A percentile compares a stretch with the other conserved stretches of the same genome.
phyloP scores from a whole-genome alignment of 345 rosid species.

The Eucalyptus leucophloia region DNA sequence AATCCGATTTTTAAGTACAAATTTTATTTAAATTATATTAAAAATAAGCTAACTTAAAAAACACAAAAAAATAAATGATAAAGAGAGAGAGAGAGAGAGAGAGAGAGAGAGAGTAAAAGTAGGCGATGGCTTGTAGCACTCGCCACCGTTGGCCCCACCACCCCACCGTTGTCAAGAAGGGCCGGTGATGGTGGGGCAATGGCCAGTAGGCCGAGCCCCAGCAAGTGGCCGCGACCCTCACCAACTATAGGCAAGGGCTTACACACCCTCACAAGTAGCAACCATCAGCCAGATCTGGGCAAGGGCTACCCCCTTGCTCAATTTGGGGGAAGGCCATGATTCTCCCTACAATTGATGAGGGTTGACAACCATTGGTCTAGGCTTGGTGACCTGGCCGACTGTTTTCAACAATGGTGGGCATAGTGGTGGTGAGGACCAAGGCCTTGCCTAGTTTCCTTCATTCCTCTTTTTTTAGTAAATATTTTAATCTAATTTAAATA shows the following conservation, averaged over 20 bases:
- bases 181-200: background rate
- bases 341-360: background rate
- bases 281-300: accelerated
- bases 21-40: no score
- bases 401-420: background rate
- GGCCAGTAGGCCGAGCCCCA: accelerated
- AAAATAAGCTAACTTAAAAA: no score
- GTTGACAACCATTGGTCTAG: background rate
- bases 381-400: background rate
- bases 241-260: no score
- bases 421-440: background rate
- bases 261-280: background rate
- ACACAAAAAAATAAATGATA: no score
- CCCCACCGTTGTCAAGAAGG: background rate
- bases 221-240: background rate
- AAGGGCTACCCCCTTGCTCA: background rate
- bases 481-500: no score
- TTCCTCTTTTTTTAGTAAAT: background rate
- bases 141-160: accelerated
- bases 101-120: accelerated
- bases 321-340: background rate
- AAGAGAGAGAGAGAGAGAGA: accelerated
- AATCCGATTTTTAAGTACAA: no score
- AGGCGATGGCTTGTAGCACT: background rate
- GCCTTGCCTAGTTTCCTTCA: background rate